Evolutionary conservation across 2,329 filamentous ascomycete genomes (phyloP).

Genomic region (Beauveria brongniartii): DNA sequence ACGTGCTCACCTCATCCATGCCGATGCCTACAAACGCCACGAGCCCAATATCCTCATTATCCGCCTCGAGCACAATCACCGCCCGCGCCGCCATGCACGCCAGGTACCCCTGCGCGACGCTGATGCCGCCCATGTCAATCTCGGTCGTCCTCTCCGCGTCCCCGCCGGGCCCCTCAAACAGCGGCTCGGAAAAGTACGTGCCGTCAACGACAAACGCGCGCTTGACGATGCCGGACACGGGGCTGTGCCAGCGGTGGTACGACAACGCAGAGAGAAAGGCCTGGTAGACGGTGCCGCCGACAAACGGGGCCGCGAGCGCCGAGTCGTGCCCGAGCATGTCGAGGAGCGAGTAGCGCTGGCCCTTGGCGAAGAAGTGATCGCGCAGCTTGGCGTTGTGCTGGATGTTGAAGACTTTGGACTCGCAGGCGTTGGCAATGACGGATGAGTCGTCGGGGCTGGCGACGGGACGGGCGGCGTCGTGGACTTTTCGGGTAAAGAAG

Average conservation of each 20-base stretch:
- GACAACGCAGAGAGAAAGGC: conserved; percentile 59
- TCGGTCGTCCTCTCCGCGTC: conserved; percentile 19
- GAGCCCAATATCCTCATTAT: conserved; percentile 57
- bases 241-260: conserved; percentile 66
- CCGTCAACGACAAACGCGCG: conserved; percentile 53
- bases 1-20: conserved; percentile 70
- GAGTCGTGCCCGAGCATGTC: conserved; percentile 55
- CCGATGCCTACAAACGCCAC: conserved; percentile 65
- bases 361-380: conserved; percentile 61
- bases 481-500: conserved; percentile 58
- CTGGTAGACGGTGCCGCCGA: conserved; percentile 60
- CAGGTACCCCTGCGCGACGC: conserved; percentile 56
- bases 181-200: conserved; percentile 59
- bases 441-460: conserved; percentile 44
- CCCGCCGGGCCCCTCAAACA: conserved; percentile 27
- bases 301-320: conserved; percentile 42
- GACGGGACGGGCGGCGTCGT: conserved; percentile 47
- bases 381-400: conserved; percentile 41
- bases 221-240: conserved; percentile 55
- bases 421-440: conserved; percentile 56
- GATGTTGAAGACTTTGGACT: conserved; percentile 51
- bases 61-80: conserved; percentile 62
- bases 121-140: conserved; percentile 36
- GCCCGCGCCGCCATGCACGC: conserved; percentile 59
- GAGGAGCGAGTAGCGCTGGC: conserved; percentile 56